Base-by-base conservation (phyloP, 2,329 filamentous ascomycete species). In the Macrophomina tecta region DNA sequence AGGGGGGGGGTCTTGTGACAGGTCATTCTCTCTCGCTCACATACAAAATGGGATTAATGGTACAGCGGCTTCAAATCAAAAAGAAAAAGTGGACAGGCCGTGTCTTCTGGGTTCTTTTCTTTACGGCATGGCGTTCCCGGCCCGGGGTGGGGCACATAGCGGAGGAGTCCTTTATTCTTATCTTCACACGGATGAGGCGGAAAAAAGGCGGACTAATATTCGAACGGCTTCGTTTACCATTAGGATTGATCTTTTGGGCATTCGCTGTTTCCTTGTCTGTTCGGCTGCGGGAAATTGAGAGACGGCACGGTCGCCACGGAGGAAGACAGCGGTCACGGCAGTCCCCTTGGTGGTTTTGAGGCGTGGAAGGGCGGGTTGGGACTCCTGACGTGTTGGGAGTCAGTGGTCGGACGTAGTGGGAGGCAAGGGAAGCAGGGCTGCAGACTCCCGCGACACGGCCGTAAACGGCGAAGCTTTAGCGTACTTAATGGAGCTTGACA, bases 41-140 rank as follows among this genome's bases (percentile, higher is more conserved):
- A 56, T n/a, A n/a, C 23, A 23, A 38, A n/a, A 6, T 36, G 5
- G 32, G 58, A 30, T 4, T n/a, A 16, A 12, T 28, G 18, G 45
- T 49, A 61, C 40, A 38, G 42, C 45, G 38, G 28, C 30, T 40
- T 42, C 5, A 16, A 51, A 62, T 38, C 34, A 49, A 23, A 60
- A 62, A 38, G n/a, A 32, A 62, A 62, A 62, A 49, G 42, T 23
- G 58, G 42, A 49, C n/a, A 62, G 32, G 30, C 28, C 4, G 16
- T 49, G 49, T 12, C n/a, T 34, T 18, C 46, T 60, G 38, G 42
- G 42, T 9, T 60, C 23, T 32, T 34, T 23, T 30, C 30, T 14
- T n/a, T 11, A 28, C 63, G 53, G 52, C 63, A 45, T 49, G 63
- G 63, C 52, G 52, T 65, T 65, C 36, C 32, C 18, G 63, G 63